Conservation (phyloP, 176 grass and related monocot genomes). For the Raddia distichophylla region DNA sequence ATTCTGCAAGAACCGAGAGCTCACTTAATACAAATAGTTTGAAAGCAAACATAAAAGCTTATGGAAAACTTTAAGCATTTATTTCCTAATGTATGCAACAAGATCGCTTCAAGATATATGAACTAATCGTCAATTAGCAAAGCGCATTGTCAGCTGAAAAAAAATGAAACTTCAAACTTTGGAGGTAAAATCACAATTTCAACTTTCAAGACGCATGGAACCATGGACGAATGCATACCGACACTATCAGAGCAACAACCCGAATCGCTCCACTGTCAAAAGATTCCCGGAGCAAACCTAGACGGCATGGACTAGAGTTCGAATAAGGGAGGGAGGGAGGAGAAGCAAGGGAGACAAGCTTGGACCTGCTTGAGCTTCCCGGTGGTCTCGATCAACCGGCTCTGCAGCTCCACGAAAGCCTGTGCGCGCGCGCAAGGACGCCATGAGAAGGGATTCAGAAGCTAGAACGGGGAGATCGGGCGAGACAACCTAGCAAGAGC, state of each 20-base stretch:
- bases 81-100: background rate
- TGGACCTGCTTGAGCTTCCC: conserved; percentile 85
- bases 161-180: background rate
- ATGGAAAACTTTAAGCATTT: background rate
- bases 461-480: background rate
- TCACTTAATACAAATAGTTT: background rate
- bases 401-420: conserved; percentile 93
- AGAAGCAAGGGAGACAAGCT: background rate
- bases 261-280: background rate
- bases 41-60: background rate
- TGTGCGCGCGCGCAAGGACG: background rate
- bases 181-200: background rate
- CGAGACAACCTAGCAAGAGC: background rate
- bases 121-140: background rate
- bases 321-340: background rate
- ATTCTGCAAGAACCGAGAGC: conserved; percentile 8
- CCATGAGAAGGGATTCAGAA: background rate
- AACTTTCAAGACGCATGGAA: background rate
- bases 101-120: background rate
- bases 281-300: conserved; percentile 11
- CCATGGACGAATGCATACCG: background rate
- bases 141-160: background rate
- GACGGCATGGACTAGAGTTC: background rate
- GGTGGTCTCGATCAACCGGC: conserved; percentile 66
- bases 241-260: background rate